Evolutionary conservation across 2,329 filamentous ascomycete genomes (phyloP).

Genomic region (Calonectria crousiana): DNA sequence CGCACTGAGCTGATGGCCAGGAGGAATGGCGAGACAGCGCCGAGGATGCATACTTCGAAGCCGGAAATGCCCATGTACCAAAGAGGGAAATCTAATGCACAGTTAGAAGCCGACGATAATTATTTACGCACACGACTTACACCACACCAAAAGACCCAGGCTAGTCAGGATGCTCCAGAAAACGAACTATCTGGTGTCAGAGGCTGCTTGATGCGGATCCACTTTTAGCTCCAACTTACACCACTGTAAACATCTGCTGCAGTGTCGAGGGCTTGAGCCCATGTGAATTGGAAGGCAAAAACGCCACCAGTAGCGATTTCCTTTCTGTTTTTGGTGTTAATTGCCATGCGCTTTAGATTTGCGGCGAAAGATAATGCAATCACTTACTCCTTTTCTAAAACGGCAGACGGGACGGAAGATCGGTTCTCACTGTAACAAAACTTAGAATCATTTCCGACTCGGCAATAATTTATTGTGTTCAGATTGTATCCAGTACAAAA

Average conservation of each 20-base stretch:
- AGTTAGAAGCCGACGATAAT: conserved; percentile 30
- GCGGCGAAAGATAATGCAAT: neutral
- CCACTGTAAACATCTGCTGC: conserved; percentile 92
- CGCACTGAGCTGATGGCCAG: conserved; percentile 79
- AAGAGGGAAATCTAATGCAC: conserved; percentile 82
- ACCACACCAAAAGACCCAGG: conserved; percentile 92
- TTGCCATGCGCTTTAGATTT: neutral
- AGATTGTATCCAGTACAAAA: conserved; percentile 38
- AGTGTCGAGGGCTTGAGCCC: conserved; percentile 81
- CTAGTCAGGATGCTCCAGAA: conserved; percentile 97
- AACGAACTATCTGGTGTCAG: conserved; percentile 72
- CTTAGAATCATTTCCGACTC: conserved; percentile 54
- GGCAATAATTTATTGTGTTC: conserved; percentile 47
- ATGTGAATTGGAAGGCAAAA: conserved; percentile 79
- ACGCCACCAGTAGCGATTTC: conserved; percentile 78
- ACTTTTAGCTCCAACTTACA: conserved; percentile 62
- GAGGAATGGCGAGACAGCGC: conserved; percentile 83
- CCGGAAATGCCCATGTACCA: conserved; percentile 99
- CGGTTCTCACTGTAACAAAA: conserved; percentile 59
- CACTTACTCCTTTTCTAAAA: conserved; percentile 81
- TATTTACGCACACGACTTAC: conserved; percentile 64
- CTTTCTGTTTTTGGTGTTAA: conserved; percentile 68
- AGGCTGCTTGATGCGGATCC: neutral
- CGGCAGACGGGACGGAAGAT: conserved; percentile 60
- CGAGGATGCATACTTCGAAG: conserved; percentile 91